Evolutionary conservation across 192 early-diverging fungal genomes (phyloP), one percentile per base, ranked within the genome.

Genomic region (Mortierella alpina): DNA sequence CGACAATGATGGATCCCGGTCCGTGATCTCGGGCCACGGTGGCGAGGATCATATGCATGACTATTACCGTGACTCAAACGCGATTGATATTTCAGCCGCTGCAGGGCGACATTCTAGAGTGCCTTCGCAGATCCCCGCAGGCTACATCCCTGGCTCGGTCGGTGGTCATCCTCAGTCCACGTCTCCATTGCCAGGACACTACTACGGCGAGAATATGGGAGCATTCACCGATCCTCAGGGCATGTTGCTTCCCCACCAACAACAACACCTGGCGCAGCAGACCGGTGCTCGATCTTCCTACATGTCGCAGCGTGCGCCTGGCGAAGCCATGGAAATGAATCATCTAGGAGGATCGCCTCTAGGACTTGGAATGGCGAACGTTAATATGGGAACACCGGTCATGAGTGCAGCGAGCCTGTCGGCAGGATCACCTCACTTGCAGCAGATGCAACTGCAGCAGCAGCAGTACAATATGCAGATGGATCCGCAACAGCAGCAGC

Each of bases 41-140:
- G 75, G 70, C 15, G 72, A 75, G 7, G 82, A 83, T 13, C 17
- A 72, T 13, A 14, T 48, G 18, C 82, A 73, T 11, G 72, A 72
- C 39, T 77, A 72, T 15, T 76, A 72, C 48, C 42, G 81, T 15
- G 71, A 72, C 47, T 71, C 76, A 57, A 78, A 72, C 13, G 84
- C 81, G 5, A 79, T 78, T 41, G 63, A 77, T 2, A 58, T 75
- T 11, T 51, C 20, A n/a, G 42, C 42, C 50, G 52, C 57, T 2
- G 40, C 69, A 55, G 73, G 70, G 52, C 63, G 73, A 18, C 73
- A 68, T 20, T 63, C 69, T 45, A 47, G 82, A 22, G 39, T 66
- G 4, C 70, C 73, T 15, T 73, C 82, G 6, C 68, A 68, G 55
- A 50, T 68, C 42, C 65, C 72, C 41, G 4, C 47, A 45, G 57